Percentiles rank a stretch among this genome's conserved stretches.
Conservation (phyloP, 805 yeast species). For the Monosporozyma aerobia region DNA sequence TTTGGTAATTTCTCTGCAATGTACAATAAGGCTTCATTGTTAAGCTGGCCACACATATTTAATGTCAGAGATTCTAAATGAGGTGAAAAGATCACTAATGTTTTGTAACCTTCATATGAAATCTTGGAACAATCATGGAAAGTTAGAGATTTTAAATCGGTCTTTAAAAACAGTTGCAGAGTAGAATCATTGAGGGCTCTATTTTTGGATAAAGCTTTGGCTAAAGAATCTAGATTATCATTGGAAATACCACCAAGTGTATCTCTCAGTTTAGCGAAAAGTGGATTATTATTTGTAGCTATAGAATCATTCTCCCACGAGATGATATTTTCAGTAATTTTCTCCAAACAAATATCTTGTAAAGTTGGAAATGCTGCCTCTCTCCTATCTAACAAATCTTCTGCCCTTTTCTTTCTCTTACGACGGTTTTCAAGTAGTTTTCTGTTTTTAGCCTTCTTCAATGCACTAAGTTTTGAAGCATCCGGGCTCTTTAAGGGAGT, state of each 20-base stretch:
- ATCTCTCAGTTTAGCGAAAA: slow-evolving; percentile 36
- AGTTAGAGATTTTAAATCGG: slow-evolving; percentile 47
- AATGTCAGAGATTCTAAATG: slow-evolving; percentile 54
- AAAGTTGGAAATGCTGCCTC: slow-evolving; percentile 56
- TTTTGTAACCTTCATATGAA: slow-evolving; percentile 51
- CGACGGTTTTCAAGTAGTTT: slow-evolving; percentile 51
- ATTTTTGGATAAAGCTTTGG: slow-evolving; percentile 71
- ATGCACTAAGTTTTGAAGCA: slow-evolving; percentile 8
- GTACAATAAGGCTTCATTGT: slow-evolving; percentile 63
- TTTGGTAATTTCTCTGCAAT: slow-evolving; percentile 48
- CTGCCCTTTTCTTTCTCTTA: slow-evolving; percentile 70
- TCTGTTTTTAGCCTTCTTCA: slow-evolving; percentile 37
- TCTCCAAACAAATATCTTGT: slow-evolving; percentile 72
- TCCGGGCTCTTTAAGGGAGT: not conserved
- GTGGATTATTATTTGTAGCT: slow-evolving; percentile 8
- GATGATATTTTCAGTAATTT: slow-evolving; percentile 41
- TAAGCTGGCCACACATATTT: slow-evolving; percentile 89
- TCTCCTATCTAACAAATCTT: slow-evolving; percentile 68
- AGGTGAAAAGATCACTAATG: slow-evolving; percentile 75
- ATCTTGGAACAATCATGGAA: slow-evolving; percentile 92
- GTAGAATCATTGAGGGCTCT: slow-evolving; percentile 70
- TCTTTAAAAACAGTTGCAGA: slow-evolving; percentile 59
- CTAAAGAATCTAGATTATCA: slow-evolving; percentile 58
- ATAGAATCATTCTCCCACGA: slow-evolving; percentile 16
- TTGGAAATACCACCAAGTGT: slow-evolving; percentile 81